Conservation (phyloP, 1,139 yeast species). For the Trichomonascaceae sp. region DNA sequence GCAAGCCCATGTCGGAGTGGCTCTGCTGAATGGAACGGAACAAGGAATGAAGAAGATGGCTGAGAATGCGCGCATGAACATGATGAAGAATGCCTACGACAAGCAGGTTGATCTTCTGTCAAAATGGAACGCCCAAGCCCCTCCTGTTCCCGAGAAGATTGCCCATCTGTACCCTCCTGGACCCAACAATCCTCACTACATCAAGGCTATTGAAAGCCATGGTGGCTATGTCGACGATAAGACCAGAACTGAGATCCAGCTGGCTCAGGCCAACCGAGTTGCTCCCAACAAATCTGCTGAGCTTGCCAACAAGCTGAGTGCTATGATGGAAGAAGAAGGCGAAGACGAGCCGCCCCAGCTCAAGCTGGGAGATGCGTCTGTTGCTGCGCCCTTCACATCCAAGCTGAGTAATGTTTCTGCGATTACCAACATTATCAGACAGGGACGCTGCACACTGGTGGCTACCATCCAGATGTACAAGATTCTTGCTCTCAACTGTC, state of each 20-base stretch:
- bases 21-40: constrained; percentile 91
- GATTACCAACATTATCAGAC: constrained; percentile 87
- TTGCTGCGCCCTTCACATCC: constrained; percentile 98
- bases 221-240: constrained; percentile 44
- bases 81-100: constrained; percentile 55
- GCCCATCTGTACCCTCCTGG: constrained; percentile 98
- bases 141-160: constrained; percentile 75
- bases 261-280: constrained; percentile 21
- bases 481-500: constrained; percentile 89
- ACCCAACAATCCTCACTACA: constrained; percentile 74
- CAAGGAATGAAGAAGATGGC: constrained; percentile 85
- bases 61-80: constrained; percentile 62
- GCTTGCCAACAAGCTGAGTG: constrained; percentile 63
- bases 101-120: constrained; percentile 70
- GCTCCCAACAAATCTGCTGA: constrained; percentile 34
- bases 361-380: constrained; percentile 96
- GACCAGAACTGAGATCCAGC: constrained; percentile 51
- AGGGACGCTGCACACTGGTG: constrained; percentile 96
- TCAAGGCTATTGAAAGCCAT: constrained; percentile 70
- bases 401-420: constrained; percentile 86
- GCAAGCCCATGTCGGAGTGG: constrained; percentile 97
- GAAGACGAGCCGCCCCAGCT: constrained; percentile 84
- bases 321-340: constrained; percentile 54
- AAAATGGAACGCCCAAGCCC: constrained; percentile 56
- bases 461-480: constrained; percentile 98